A percentile compares a stretch with the other conserved stretches of the same genome.
phyloP scores from a whole-genome alignment of 768 basidiomycete species.

The Kwoniella mangroviensis region DNA sequence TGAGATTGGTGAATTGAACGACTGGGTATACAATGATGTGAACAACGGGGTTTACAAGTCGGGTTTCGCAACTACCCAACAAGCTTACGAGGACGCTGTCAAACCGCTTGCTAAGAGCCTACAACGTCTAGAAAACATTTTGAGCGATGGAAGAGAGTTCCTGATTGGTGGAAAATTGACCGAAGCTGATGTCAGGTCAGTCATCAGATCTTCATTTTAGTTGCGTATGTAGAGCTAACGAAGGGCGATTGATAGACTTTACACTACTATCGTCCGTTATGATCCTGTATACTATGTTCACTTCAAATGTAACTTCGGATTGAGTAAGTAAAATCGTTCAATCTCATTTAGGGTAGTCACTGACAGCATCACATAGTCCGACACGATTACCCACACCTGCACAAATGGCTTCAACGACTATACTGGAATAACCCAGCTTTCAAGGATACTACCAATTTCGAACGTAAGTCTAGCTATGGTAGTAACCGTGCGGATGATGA shows the following conservation, averaged over 20 bases:
- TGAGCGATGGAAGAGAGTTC: slow-evolving; percentile 75
- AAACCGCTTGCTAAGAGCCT: slow-evolving; percentile 74
- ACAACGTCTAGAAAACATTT: slow-evolving; percentile 76
- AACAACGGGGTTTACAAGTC: slow-evolving; percentile 73
- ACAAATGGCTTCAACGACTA: slow-evolving; percentile 78
- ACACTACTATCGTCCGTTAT: slow-evolving; percentile 80
- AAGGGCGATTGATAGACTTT: slow-evolving; percentile 66
- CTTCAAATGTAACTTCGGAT: slow-evolving; percentile 91
- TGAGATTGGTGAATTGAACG: slow-evolving; percentile 83
- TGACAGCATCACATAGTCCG: slow-evolving; percentile 62
- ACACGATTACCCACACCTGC: slow-evolving; percentile 80
- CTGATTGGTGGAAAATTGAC: slow-evolving; percentile 81
- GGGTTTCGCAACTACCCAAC: slow-evolving; percentile 81
- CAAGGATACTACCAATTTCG: slow-evolving; percentile 82
- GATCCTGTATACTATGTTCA: slow-evolving; percentile 77
- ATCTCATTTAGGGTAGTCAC: background rate
- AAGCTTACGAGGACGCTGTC: slow-evolving; percentile 80
- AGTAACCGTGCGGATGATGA: no score
- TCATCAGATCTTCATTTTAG: background rate
- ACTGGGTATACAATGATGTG: slow-evolving; percentile 78
- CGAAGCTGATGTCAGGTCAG: slow-evolving; percentile 60
- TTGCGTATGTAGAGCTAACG: no score
- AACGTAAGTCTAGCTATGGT: slow-evolving; percentile 64
- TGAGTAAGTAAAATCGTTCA: slow-evolving; percentile 44
- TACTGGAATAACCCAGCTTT: slow-evolving; percentile 93